Conservation (phyloP, 176 grass and related monocot species). For the Zoysia pacifica region DNA sequence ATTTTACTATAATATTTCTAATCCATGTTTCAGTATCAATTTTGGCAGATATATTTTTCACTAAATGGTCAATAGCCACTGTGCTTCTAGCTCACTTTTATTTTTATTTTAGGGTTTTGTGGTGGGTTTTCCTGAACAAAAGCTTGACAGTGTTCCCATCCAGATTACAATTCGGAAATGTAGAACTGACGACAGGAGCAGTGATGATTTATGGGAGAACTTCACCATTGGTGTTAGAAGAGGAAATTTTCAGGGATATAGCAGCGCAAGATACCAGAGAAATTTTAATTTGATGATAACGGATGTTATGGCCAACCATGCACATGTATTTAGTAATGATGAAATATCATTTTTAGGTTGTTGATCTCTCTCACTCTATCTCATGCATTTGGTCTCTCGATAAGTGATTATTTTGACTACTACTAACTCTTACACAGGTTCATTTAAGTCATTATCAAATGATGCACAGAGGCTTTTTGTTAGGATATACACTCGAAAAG, state of each 20-base stretch:
- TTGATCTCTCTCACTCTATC: slow-evolving; percentile 9
- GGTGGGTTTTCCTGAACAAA: slow-evolving; percentile 47
- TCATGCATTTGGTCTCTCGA: slow-evolving; percentile 19
- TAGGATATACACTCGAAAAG: slow-evolving; percentile 92
- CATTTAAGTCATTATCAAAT: slow-evolving; percentile 68
- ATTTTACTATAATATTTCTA: background rate
- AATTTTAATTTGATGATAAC: slow-evolving; percentile 77
- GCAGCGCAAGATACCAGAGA: slow-evolving; percentile 61
- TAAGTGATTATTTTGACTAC: background rate
- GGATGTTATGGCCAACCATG: slow-evolving; percentile 78
- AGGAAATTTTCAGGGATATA: slow-evolving; percentile 44
- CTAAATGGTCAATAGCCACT: background rate
- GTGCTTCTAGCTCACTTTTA: background rate
- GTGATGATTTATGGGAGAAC: slow-evolving; percentile 57
- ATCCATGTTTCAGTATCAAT: slow-evolving; percentile 14
- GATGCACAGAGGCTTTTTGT: slow-evolving; percentile 87
- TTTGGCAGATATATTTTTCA: background rate
- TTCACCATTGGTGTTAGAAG: slow-evolving; percentile 51
- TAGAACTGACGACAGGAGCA: slow-evolving; percentile 35
- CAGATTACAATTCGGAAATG: slow-evolving; percentile 61
- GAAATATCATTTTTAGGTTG: slow-evolving; percentile 87
- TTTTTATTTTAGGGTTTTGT: slow-evolving; percentile 63
- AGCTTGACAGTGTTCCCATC: slow-evolving; percentile 64
- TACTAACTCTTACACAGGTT: slow-evolving; percentile 52
- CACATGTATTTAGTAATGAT: slow-evolving; percentile 60